phyloP scores from a whole-genome alignment of 2,329 filamentous ascomycete species.

The Colletotrichum scovillei region DNA sequence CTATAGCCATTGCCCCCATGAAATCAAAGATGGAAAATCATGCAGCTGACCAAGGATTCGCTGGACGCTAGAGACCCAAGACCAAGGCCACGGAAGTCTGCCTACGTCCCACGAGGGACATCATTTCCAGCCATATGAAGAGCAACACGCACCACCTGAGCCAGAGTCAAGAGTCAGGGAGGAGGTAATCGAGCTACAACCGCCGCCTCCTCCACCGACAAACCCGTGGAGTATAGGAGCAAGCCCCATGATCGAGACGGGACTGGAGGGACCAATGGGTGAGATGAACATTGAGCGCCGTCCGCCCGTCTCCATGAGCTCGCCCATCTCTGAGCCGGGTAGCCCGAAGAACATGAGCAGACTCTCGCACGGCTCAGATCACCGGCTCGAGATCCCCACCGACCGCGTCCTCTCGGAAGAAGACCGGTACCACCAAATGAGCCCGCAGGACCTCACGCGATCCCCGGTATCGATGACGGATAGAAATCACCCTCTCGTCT shows the following conservation, averaged over 20 bases:
- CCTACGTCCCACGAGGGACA: neutral
- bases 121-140: neutral
- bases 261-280: neutral
- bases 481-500: neutral
- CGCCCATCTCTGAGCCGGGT: conserved; percentile 22
- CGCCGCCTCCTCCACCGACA: conserved; percentile 20
- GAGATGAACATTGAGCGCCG: conserved; percentile 21
- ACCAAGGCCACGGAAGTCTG: neutral
- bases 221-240: conserved; percentile 33
- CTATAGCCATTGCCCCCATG: neutral
- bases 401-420: conserved; percentile 22
- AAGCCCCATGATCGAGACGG: conserved; percentile 2
- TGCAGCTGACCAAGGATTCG: neutral
- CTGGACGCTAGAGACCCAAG: neutral
- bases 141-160: neutral
- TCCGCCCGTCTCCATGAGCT: conserved; percentile 26
- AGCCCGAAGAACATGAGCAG: conserved; percentile 11
- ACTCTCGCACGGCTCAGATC: conserved; percentile 5
- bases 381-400: conserved; percentile 9
- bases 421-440: conserved; percentile 31
- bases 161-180: conserved; percentile 38
- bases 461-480: neutral
- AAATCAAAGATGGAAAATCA: neutral
- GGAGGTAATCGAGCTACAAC: conserved; percentile 33
- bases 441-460: conserved; percentile 15